Conservation (phyloP, 371 early-diverging fungal species). For the Polyrhizophydium stewartii region DNA sequence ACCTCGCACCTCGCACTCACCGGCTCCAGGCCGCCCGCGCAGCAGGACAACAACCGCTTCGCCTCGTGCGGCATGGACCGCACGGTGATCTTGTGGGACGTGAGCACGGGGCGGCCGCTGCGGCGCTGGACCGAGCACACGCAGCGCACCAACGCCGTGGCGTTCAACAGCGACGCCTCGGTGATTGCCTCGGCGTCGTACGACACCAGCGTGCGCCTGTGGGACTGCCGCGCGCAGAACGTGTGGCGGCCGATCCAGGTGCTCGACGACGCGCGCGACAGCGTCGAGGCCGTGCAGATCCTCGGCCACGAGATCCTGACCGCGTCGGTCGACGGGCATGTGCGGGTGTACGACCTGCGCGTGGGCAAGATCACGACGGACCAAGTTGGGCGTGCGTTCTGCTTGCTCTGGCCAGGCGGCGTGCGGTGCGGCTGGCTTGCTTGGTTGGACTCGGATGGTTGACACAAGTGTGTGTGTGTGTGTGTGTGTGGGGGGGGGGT, state of each 20-base stretch:
- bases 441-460: background rate
- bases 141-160: constrained; percentile 81
- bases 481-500: too few relatives aligned
- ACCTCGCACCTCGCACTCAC: too few relatives aligned
- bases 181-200: constrained; percentile 83
- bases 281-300: constrained; percentile 72
- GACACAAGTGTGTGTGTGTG: background rate
- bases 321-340: constrained; percentile 78
- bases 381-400: constrained; percentile 60
- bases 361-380: constrained; percentile 67
- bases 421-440: background rate
- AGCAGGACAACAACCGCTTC: constrained; percentile 67
- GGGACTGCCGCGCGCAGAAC: constrained; percentile 63
- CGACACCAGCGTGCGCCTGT: constrained; percentile 83
- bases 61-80: constrained; percentile 83
- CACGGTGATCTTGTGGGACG: constrained; percentile 82
- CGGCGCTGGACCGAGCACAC: constrained; percentile 76
- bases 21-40: background rate
- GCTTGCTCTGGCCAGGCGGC: background rate
- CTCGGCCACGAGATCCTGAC: constrained; percentile 68
- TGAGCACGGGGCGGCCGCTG: constrained; percentile 65
- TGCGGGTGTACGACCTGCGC: constrained; percentile 83
- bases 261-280: constrained; percentile 84
- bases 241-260: constrained; percentile 74
- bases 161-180: constrained; percentile 72